These are phyloP conservation scores for Aphanomyces astaci DNA, from an alignment of 352 stramenopile genomes.

Conservation along the genomic window DNA sequence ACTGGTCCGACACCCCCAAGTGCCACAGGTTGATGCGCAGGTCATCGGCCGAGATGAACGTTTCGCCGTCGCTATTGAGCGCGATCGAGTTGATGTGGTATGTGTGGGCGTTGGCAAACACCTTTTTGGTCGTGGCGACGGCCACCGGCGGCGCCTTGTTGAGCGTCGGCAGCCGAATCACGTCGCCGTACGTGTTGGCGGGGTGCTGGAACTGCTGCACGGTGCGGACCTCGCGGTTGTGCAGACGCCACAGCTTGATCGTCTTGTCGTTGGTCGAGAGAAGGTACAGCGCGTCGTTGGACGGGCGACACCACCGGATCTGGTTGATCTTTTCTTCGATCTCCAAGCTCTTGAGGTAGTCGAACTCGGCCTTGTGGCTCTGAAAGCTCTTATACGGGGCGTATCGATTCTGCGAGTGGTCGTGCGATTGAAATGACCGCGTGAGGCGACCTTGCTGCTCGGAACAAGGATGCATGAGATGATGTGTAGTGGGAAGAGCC, in stretches of 20 bases:
- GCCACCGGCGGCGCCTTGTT: constrained; percentile 33
- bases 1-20: constrained; percentile 82
- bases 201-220: constrained; percentile 68
- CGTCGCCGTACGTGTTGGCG: constrained; percentile 15
- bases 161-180: constrained; percentile 3
- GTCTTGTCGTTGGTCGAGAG: constrained; percentile 97
- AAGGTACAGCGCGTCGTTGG: constrained; percentile 87
- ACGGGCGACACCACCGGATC: constrained; percentile 90
- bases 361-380: constrained; percentile 95
- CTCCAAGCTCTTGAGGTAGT: constrained; percentile 96
- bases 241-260: constrained; percentile 95
- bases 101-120: constrained; percentile 91
- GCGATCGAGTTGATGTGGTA: constrained; percentile 97
- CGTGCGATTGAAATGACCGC: constrained; percentile 11
- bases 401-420: constrained; percentile 32
- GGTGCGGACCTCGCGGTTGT: constrained; percentile 66
- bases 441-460: constrained; percentile 6
- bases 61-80: constrained; percentile 91
- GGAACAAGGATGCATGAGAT: background rate
- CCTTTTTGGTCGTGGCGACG: constrained; percentile 68
- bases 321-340: constrained; percentile 98
- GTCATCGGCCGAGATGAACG: constrained; percentile 94
- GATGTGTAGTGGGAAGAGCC: too few relatives aligned
- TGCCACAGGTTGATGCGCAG: constrained; percentile 95
- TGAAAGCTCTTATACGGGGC: constrained; percentile 90